Percentiles rank a stretch among this genome's conserved stretches.
phyloP scores from a whole-genome alignment of 2,329 filamentous ascomycete species.

The Lomentospora prolificans region DNA sequence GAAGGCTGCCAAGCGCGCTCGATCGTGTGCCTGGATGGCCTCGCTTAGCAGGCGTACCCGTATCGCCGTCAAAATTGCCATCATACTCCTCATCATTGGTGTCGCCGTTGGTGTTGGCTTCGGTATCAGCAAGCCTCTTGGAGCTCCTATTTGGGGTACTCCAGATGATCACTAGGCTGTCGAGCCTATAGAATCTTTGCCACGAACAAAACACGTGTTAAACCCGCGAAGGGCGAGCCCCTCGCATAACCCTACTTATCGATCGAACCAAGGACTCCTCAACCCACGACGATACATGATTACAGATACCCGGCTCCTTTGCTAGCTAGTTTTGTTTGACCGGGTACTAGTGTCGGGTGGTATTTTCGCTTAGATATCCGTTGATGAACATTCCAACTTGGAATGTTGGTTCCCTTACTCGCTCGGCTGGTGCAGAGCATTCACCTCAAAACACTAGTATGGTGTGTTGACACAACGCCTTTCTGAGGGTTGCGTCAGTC shows the following conservation, averaged over 20 bases:
- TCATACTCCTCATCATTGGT: conserved; percentile 41
- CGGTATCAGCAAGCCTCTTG: conserved; percentile 50
- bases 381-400: neutral
- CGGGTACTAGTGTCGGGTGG: no score
- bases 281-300: neutral
- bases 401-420: neutral
- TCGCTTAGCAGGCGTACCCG: conserved; percentile 43
- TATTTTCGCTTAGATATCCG: neutral
- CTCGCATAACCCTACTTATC: neutral
- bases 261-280: neutral
- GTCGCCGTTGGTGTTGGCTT: conserved; percentile 47
- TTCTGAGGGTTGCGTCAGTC: neutral
- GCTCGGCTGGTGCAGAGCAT: neutral
- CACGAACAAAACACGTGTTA: no score
- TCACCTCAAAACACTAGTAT: neutral
- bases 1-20: conserved; percentile 40
- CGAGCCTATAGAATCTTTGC: no score
- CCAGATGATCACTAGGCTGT: neutral
- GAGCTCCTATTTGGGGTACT: conserved; percentile 46
- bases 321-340: neutral
- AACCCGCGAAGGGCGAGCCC: no score
- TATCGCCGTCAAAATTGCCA: conserved; percentile 43
- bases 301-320: neutral
- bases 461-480: neutral
- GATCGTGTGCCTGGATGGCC: conserved; percentile 43